These are phyloP conservation scores for Ogataea trehalophila DNA, from an alignment of 805 yeast species.

Conservation along the genomic window DNA sequence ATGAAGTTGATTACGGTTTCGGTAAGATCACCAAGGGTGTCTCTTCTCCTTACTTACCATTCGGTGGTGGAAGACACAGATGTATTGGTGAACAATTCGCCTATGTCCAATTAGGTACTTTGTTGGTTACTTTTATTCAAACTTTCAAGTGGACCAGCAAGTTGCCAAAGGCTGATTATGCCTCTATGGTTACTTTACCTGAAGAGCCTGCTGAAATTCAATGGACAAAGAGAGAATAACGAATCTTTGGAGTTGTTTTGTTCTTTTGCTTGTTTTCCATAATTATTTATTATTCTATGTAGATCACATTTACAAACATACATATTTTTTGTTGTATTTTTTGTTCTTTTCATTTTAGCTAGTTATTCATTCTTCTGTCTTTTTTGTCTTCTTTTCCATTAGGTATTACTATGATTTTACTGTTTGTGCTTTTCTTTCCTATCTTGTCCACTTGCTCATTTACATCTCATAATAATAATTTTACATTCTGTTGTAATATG, in stretches of 20 bases:
- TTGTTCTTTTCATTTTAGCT: not conserved
- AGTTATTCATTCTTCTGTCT: not conserved
- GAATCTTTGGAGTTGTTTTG: not conserved
- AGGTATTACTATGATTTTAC: not conserved
- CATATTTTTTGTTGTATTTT: too few relatives aligned
- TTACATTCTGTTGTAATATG: too few relatives aligned
- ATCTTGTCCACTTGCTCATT: too few relatives aligned
- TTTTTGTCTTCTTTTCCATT: constrained; percentile 1
- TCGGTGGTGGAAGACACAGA: constrained; percentile 99
- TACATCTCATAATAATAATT: too few relatives aligned
- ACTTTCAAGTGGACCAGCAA: constrained; percentile 71
- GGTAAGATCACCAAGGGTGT: constrained; percentile 97
- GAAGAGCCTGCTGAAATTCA: constrained; percentile 63
- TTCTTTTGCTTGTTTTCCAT: too few relatives aligned
- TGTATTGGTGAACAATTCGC: constrained; percentile 99
- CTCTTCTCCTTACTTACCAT: constrained; percentile 90
- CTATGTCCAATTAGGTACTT: constrained; percentile 83
- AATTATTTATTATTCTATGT: too few relatives aligned
- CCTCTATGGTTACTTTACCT: constrained; percentile 93
- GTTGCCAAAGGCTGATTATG: constrained; percentile 70
- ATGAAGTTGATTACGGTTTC: constrained; percentile 85
- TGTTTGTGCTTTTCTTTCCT: too few relatives aligned
- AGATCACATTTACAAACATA: too few relatives aligned
- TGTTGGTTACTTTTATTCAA: constrained; percentile 69
- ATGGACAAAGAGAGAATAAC: constrained; percentile 60